phyloP scores from a whole-genome alignment of 768 basidiomycete genomes.

The Lyophyllum atratum region DNA sequence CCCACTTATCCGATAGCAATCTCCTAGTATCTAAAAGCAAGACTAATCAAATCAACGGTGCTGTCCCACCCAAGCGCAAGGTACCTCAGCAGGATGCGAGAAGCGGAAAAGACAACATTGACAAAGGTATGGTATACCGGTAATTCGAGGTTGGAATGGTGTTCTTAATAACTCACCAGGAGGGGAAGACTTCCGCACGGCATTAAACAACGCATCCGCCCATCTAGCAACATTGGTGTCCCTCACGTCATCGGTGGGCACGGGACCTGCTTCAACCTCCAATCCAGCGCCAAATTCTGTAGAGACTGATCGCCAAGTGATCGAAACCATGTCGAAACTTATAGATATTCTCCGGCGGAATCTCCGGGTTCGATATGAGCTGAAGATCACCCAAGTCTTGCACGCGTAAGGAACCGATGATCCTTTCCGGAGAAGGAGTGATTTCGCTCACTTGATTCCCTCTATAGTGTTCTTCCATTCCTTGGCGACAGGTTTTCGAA shows the following conservation, averaged over 20 bases:
- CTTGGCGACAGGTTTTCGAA: slow-evolving; percentile 76
- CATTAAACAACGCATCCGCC: slow-evolving; percentile 62
- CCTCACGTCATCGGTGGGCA: slow-evolving; percentile 34
- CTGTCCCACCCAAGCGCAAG: slow-evolving; percentile 20
- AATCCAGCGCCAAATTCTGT: slow-evolving; percentile 35
- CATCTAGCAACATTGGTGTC: slow-evolving; percentile 58
- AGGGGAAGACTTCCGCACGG: slow-evolving; percentile 73
- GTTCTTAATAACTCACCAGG: slow-evolving; percentile 18
- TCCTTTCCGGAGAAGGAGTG: not conserved
- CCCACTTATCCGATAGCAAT: slow-evolving; percentile 8
- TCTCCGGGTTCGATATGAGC: slow-evolving; percentile 74
- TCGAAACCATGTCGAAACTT: slow-evolving; percentile 66
- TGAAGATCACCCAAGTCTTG: slow-evolving; percentile 70
- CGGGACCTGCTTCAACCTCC: slow-evolving; percentile 36
- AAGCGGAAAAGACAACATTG: slow-evolving; percentile 26
- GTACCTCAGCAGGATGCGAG: slow-evolving; percentile 15
- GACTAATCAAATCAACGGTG: slow-evolving; percentile 20
- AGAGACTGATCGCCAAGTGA: slow-evolving; percentile 55
- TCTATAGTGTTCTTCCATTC: slow-evolving; percentile 68
- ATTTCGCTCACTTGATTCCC: slow-evolving; percentile 1
- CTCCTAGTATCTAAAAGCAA: slow-evolving; percentile 32
- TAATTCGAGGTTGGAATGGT: not conserved
- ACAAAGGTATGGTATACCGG: slow-evolving; percentile 37
- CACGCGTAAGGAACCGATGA: slow-evolving; percentile 56
- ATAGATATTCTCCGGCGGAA: slow-evolving; percentile 68